A percentile compares a stretch with the other conserved stretches of the same genome.
These are phyloP conservation scores for Arctium lappa DNA, from an alignment of 129 eudicot species.

Conservation along the genomic window DNA sequence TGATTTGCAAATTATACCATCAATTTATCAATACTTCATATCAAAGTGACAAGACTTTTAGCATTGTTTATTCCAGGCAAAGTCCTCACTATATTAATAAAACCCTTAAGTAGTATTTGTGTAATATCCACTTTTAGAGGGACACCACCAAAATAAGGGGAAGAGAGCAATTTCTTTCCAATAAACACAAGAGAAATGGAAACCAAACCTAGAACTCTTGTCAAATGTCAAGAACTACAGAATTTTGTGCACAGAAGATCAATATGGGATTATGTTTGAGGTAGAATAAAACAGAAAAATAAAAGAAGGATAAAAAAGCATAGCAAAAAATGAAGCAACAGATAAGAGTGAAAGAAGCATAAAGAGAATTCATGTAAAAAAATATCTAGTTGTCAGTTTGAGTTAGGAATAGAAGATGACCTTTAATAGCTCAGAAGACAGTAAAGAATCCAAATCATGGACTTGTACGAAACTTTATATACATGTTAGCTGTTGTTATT, in stretches of 20 bases:
- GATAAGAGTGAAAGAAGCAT: slow-evolving; percentile 17
- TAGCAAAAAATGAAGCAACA: slow-evolving; percentile 5
- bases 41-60: not conserved
- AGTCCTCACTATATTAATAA: not conserved
- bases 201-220: not conserved
- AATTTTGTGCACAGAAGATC: slow-evolving; percentile 19
- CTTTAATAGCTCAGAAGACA: not conserved
- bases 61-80: not conserved
- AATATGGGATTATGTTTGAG: slow-evolving; percentile 13
- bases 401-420: slow-evolving; percentile 9
- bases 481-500: slow-evolving; percentile 30
- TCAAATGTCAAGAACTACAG: slow-evolving; percentile 11
- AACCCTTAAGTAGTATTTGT: not conserved
- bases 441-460: not conserved
- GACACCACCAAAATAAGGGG: not conserved
- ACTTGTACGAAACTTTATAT: not conserved
- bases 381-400: slow-evolving; percentile 14
- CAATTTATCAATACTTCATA: not conserved
- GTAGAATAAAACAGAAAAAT: slow-evolving; percentile 2
- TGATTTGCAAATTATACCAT: too few relatives aligned
- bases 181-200: slow-evolving; percentile 9
- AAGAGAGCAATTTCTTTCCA: not conserved
- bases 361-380: not conserved
- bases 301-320: slow-evolving; percentile 6
- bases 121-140: not conserved